A percentile compares a stretch with the other conserved stretches of the same genome.
phyloP scores from a whole-genome alignment of 257 asterid species.

The Nicotiana attenuata region DNA sequence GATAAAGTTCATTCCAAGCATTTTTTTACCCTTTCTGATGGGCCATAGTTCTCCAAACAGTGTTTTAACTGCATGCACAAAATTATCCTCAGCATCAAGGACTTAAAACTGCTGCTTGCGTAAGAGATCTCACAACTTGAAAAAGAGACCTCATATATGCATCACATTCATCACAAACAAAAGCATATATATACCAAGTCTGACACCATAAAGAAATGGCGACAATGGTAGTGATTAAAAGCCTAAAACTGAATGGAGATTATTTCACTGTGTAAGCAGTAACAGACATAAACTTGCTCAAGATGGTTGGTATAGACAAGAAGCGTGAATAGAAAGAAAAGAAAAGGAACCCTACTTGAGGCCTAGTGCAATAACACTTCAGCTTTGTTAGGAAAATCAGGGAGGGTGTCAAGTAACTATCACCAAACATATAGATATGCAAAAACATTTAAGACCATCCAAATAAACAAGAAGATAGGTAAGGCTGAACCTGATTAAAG shows the following conservation, averaged over 20 bases:
- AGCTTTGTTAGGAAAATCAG: background rate
- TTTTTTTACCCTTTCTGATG: background rate
- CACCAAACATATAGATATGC: background rate
- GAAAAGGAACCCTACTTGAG: background rate
- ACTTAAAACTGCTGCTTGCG: background rate
- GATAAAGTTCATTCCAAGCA: background rate
- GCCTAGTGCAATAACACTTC: background rate
- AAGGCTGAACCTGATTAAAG: background rate
- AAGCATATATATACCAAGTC: background rate
- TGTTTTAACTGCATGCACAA: background rate
- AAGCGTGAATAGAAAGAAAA: background rate
- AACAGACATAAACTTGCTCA: background rate
- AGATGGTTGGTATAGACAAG: background rate
- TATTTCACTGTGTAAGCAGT: background rate
- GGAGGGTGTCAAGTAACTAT: background rate
- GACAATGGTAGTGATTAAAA: background rate
- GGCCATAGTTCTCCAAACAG: background rate
- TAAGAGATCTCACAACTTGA: background rate
- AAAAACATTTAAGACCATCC: background rate
- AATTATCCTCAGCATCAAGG: background rate
- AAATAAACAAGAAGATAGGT: background rate
- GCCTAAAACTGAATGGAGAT: background rate
- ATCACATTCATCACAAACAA: background rate
- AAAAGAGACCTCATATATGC: background rate
- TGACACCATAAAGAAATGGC: background rate